Base-by-base conservation (phyloP, 163 green algal species). In the Scenedesmus sp. region DNA sequence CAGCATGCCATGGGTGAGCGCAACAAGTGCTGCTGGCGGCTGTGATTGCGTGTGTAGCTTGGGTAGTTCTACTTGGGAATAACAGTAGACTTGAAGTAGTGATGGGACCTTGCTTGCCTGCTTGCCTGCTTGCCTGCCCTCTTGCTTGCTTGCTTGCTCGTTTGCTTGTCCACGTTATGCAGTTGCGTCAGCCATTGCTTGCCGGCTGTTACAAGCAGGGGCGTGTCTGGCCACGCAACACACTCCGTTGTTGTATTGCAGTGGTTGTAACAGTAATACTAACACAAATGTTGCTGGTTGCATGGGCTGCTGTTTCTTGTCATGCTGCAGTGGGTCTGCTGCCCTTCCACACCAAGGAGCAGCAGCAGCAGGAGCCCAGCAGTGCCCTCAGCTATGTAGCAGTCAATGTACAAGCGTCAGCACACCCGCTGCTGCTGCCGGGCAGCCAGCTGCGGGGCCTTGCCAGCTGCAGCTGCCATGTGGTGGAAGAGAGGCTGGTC, bases 291-390 rank as follows among this genome's bases (percentile, higher is more conserved):
- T n/a, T 86, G 16, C 64, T 83, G 62, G n/a, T 26, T 16, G 20
- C 12, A 88, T 66, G 23, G 52, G 1, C 18, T 13, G 23, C 23
- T 79, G 4, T 77, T n/a, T n/a, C 76, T 84, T 52, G 26, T 66
- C 23, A 26, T n/a, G 26, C 54, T 94, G 91, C 94, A 96, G 95
- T 94, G 16, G 97, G 97, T 62, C 86, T 99, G 89, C 96, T 99
- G 46, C 96, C 97, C 1, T 99, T 99, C 94, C 93, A 95, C n/a
- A 98, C 97, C 7, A 90, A 95, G 4, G 95, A 98, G 88, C 82
- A 85, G 12, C 54, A 76, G 2, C 26, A 54, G 8, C 18, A 9
- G 6, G 26, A 88, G 88, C 13, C 34, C 76, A 18, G 82, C 52
- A 62, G 88, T 4, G 15, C 67, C 10, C 92, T 92, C 8, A 94